These are phyloP conservation scores for Amanita fuliginea DNA, from an alignment of 768 basidiomycete genomes.

Conservation along the genomic window DNA sequence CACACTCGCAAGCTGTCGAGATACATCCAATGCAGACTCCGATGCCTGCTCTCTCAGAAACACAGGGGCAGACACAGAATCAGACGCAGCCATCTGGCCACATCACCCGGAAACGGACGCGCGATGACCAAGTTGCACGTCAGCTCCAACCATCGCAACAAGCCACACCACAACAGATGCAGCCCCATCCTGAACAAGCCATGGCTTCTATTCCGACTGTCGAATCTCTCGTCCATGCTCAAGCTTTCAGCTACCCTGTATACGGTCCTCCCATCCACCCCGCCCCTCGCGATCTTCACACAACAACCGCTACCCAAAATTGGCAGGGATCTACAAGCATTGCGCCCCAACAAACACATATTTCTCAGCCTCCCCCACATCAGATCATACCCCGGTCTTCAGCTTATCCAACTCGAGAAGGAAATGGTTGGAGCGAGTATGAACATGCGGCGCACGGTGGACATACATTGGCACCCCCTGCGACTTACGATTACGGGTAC, in stretches of 20 bases:
- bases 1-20: slow-evolving; percentile 13
- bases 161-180: slow-evolving; percentile 8
- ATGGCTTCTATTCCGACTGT: slow-evolving; percentile 14
- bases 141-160: slow-evolving; percentile 4
- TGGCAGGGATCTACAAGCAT: slow-evolving; percentile 57
- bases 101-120: slow-evolving; percentile 2
- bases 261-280: slow-evolving; percentile 21
- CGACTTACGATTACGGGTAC: slow-evolving; percentile 50
- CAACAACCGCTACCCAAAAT: slow-evolving; percentile 42
- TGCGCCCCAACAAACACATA: slow-evolving; percentile 55
- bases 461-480: slow-evolving; percentile 36
- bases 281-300: slow-evolving; percentile 32
- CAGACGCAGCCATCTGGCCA: not conserved
- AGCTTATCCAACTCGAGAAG: slow-evolving; percentile 32
- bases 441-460: slow-evolving; percentile 25
- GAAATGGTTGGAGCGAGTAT: slow-evolving; percentile 46
- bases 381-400: slow-evolving; percentile 38
- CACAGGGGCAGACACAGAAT: not conserved
- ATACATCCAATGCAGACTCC: slow-evolving; percentile 8
- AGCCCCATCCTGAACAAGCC: slow-evolving; percentile 10
- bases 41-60: not conserved
- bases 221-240: slow-evolving; percentile 19
- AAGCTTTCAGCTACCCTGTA: slow-evolving; percentile 29
- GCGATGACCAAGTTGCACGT: slow-evolving; percentile 5
- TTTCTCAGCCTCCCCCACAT: slow-evolving; percentile 33